phyloP scores from a whole-genome alignment of 108 stramenopile genomes.

The Chaetoceros tenuissimus region DNA sequence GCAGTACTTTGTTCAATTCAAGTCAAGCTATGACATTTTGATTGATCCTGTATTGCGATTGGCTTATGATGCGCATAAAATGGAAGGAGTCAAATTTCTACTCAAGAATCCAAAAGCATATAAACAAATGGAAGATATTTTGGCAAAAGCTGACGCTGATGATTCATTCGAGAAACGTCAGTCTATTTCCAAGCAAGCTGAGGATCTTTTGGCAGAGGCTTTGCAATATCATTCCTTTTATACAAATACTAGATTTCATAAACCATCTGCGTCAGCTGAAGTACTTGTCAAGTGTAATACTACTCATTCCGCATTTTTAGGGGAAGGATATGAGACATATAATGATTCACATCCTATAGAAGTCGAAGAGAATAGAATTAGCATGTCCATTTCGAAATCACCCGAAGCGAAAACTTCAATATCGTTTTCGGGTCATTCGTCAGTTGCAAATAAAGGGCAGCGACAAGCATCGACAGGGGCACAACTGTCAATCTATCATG shows the following conservation, averaged over 20 bases:
- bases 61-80: constrained; percentile 37
- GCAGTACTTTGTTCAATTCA: neutral
- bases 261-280: neutral
- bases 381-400: neutral
- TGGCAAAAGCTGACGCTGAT: constrained; percentile 3
- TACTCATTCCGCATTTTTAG: constrained; percentile 3
- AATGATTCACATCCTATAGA: neutral
- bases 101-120: constrained; percentile 5
- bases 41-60: constrained; percentile 43
- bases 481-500: constrained; percentile 13
- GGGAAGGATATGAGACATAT: constrained; percentile 3
- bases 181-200: constrained; percentile 9
- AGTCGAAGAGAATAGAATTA: neutral
- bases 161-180: constrained; percentile 11
- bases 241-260: neutral
- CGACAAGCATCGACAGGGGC: constrained; percentile 16
- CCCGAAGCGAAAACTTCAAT: constrained; percentile 11
- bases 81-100: constrained; percentile 30
- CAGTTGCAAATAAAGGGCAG: constrained; percentile 16
- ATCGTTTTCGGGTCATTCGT: constrained; percentile 18
- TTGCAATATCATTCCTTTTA: constrained; percentile 1
- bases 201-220: constrained; percentile 1
- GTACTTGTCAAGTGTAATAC: constrained; percentile 6
- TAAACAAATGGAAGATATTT: constrained; percentile 1
- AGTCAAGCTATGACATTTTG: constrained; percentile 31